Base-by-base conservation (phyloP, 208 protist genomes). In the Leishmania martiniquensis region DNA sequence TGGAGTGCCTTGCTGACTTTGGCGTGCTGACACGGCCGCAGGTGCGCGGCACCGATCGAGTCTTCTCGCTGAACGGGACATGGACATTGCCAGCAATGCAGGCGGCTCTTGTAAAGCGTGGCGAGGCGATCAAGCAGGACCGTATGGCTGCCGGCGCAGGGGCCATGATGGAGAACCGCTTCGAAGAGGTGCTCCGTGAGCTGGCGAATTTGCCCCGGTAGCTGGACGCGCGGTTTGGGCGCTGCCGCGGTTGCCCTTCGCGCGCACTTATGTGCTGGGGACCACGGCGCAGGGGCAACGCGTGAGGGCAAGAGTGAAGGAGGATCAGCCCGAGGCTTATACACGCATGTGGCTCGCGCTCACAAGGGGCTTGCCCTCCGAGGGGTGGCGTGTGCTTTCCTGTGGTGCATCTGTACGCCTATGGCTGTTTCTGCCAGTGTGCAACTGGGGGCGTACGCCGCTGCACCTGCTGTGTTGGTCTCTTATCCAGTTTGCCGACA, bases 1-100 rank as follows among this genome's bases (percentile, higher is more conserved):
- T 96, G 20, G 86, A 89, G 66, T 84, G 82, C 9, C 87, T 96
- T 5, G 89, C 87, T 7, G 90, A 94, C 77, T 79, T 94, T 51
- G 89, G 87, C 15, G 88, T 96, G 60, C 81, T 96, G 62, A 93
- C 92, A 20, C 85, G 89, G 2, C 91, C 91, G 25, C 83, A 89
- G 79, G 72, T 72, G 55, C 84, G 85, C n/a, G 91, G 91, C 32
- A 90, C 85, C 47, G 88, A 93, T 45, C 70, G 87, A 37, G 44
- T 91, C 13, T 95, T 93, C 62, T 87, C 84, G 7, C 87, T 93
- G 37, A 92, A 90, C 68, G 91, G 89, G 25, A 87, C 79, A 15
- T 95, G 91, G 88, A 83, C 88, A 54, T 62, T 93, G 37, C 82
- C 85, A 54, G 84, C 86, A 29, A 88, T 95, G 87, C 81, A 93